Percentiles rank a stretch among this genome's conserved stretches.
Conservation (phyloP, 192 early-diverging fungal genomes). For the Backusella mclennaniae region DNA sequence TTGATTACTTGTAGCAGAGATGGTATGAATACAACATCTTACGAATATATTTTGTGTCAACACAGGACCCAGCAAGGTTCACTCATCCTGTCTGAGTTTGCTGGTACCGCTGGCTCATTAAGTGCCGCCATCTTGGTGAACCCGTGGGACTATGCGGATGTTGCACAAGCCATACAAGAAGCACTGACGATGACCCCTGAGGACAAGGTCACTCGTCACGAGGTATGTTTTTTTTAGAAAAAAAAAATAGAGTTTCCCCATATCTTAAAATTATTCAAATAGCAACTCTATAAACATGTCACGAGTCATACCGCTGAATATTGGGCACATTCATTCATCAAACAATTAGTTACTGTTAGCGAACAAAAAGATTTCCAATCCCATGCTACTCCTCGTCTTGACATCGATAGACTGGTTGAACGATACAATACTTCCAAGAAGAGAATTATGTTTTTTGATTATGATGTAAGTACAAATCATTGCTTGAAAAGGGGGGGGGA, state of each 20-base stretch:
- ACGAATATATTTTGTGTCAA: conserved; percentile 97
- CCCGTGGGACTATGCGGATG: conserved; percentile 84
- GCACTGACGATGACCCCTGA: conserved; percentile 64
- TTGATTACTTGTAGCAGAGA: conserved; percentile 95
- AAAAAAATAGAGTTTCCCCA: background rate
- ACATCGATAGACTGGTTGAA: conserved; percentile 54
- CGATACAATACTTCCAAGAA: conserved; percentile 61
- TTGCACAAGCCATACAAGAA: conserved; percentile 75
- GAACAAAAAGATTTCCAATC: conserved; percentile 42
- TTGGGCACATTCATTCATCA: conserved; percentile 87
- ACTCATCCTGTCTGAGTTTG: conserved; percentile 94
- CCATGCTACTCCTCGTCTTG: conserved; percentile 44
- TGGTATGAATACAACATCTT: conserved; percentile 97
- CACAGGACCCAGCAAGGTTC: conserved; percentile 68
- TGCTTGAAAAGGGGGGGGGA: background rate
- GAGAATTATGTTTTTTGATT: conserved; percentile 92
- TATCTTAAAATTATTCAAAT: background rate
- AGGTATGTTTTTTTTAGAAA: conserved; percentile 37
- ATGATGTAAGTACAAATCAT: conserved; percentile 63
- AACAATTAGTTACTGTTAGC: conserved; percentile 62
- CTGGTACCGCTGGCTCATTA: conserved; percentile 88
- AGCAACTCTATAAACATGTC: conserved; percentile 76
- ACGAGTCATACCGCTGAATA: conserved; percentile 80
- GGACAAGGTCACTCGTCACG: conserved; percentile 62
- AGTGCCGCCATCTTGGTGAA: conserved; percentile 85